Base-by-base conservation (phyloP, 2,329 filamentous ascomycete species). In the Cercospora janseana region DNA sequence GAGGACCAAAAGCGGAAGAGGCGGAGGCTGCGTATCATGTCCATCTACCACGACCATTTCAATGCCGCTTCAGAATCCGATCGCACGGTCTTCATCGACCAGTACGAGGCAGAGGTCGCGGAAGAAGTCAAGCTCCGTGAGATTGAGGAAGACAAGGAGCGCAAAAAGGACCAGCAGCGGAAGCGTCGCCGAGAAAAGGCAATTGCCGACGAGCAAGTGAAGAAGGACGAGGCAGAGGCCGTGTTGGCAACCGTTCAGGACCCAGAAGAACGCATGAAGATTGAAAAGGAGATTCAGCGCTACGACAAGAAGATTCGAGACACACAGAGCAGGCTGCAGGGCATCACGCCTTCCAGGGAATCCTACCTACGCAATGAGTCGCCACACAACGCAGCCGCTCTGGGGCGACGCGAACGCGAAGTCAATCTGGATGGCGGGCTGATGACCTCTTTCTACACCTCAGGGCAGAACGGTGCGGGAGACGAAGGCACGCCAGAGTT, bases 121-220 rank as follows among this genome's bases (percentile, higher is more conserved):
- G 81, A 87, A 46, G 86, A 95, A 62, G 92, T 97, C 2, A 87
- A 93, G 59, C 86, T 90, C 55, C 88, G 89, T 59, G 92, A 96
- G 68, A 78, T 96, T 6, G 86, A 87, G 54, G 90, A 92, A 54
- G 93, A 98, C 70, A 98, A 98, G 73, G 93, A 98, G 72, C 88
- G 93, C 58, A 98, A 98, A 76, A 98, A 98, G 75, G 93, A 98
- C 66, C 97, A 98, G 89, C 93, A 98, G 69, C 87, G 93, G 57
- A 98, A 97, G 75, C 83, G 93, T 53, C 85, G 93, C 34, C 86
- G 93, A 13, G 92, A 97, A 69, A 96, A 96, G 77, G 90, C 90
- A 3, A 86, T 94, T 52, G 92, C 90, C 5, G 87, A 94, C 62
- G 92, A 96, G 62, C 77, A 78, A 66, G 85, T 90, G 66, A 93